Evolutionary conservation across 1,284 basidiomycete genomes (phyloP), one percentile per base, ranked within the genome.

Genomic region (Ustilago bromivora): DNA sequence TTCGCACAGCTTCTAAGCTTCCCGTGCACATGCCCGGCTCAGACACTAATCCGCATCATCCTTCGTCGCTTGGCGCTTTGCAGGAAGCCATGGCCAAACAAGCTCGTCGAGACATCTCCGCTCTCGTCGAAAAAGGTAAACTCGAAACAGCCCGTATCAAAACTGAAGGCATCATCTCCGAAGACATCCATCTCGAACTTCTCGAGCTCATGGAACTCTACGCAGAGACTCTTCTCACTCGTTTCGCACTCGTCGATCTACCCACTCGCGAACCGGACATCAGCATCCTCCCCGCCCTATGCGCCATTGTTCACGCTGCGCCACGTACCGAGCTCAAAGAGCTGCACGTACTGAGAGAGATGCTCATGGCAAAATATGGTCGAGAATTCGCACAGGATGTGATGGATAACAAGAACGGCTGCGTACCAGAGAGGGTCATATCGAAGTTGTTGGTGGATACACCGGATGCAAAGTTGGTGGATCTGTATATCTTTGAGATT

Each of bases 151-250:
- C 94, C 4, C 89, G 91, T 75, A 90, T 95, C 82, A 94, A 93
- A 86, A 92, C 92, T 55, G 93, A 95, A 67, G 78, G 84, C 90
- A 91, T 95, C 68, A 94, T 96, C 83, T 90, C 92, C 81, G 94
- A 95, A 82, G 94, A 96, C 83, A 76, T 82, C 47, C 79, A 83
- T 49, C 69, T 82, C 9, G 80, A 85, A 64, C 73, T 84, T 17
- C 78, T 98, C 49, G 96, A 99, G 85, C 88, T 98, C 6, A 89
- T 99, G 43, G 96, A 98, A 88, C 90, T 98, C 10, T 98, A 98
- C 85, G 92, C 92, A 72, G 96, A 99, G 85, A 90, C 95, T 19
- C 88, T 98, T n/a, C 89, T 96, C 31, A 94, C 96, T 6, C 90
- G 96, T 36, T 98, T 98, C 83, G 93, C 94, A 9, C 88, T 98